These are phyloP conservation scores for Periglandula ipomoeae DNA, from an alignment of 2,329 filamentous ascomycete genomes.

Conservation along the genomic window DNA sequence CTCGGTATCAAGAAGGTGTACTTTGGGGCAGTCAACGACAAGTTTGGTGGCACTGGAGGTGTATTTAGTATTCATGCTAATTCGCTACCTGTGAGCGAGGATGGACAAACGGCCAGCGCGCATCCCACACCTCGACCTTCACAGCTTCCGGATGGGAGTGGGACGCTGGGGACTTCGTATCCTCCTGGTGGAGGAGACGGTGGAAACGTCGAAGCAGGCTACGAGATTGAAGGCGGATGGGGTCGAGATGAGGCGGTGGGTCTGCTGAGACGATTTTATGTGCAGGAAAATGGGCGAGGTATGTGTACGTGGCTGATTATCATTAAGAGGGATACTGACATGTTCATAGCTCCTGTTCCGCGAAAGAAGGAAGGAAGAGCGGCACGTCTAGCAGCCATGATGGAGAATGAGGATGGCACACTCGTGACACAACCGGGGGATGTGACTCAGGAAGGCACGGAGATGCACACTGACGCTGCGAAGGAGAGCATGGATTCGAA, in stretches of 20 bases:
- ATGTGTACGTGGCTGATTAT: conserved; percentile 16
- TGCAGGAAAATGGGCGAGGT: conserved; percentile 95
- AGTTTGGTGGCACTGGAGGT: conserved; percentile 92
- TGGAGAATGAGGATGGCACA: conserved; percentile 29
- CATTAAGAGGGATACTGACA: conserved; percentile 10
- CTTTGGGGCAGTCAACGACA: conserved; percentile 92
- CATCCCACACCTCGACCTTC: conserved; percentile 27
- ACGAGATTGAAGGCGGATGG: conserved; percentile 77
- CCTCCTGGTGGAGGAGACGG: conserved; percentile 41
- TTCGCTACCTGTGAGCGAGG: conserved; percentile 31
- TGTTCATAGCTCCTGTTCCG: conserved; percentile 35
- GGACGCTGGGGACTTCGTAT: conserved; percentile 27
- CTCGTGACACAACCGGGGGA: neutral
- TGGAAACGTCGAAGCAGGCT: conserved; percentile 66
- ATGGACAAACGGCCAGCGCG: conserved; percentile 30
- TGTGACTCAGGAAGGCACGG: neutral
- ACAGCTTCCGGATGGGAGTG: conserved; percentile 27
- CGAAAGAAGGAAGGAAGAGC: conserved; percentile 47
- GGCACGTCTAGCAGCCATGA: conserved; percentile 42
- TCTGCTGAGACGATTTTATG: conserved; percentile 85
- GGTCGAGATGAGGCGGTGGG: conserved; percentile 90
- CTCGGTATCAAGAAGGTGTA: conserved; percentile 83
- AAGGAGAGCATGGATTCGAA: conserved; percentile 1
- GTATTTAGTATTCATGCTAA: conserved; percentile 77
- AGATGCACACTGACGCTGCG: neutral